Evolutionary conservation across 306 rosid genomes (phyloP), one percentile per base, ranked within the genome.

Genomic region (Prunus padus): DNA sequence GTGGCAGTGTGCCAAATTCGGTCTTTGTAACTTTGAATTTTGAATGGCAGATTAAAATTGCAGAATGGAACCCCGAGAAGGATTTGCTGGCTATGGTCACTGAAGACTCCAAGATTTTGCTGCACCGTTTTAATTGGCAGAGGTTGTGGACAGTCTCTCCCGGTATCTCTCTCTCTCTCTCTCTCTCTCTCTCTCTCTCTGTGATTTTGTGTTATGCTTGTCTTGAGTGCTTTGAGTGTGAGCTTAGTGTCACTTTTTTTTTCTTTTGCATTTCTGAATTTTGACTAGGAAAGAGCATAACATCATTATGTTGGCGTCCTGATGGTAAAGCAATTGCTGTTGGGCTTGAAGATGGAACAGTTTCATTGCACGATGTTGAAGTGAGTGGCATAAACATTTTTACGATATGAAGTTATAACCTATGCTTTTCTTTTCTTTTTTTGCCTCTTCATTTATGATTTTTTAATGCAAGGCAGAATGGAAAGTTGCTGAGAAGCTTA

Each of bases 61-160:
- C 98, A n/a, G 98, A 92, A 69, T 94, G 98, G 98, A 94, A 94
- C 75, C 98, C 97, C 0, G 98, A 94, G 85, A 94, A 94, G 83
- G 98, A 94, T 69, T 89, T 94, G 80, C 93, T 94, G n/a, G 98
- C 98, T 23, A 90, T 94, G 96, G 97, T 89, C 50, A 87, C 96
- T 0, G 92, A 92, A 61, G 98, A 94, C 82, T 94, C 96, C 54
- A 90, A 90, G 88, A 85, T 94, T 81, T 72, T 87, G 88, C 93
- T 94, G 19, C 98, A 94, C 84, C 98, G 98, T 60, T 94, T 94
- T 83, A 94, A 94, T 73, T 92, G 98, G 98, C 98, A 92, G 87
- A 90, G 97, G 44, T 75, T 94, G 75, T 92, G 98, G 98, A 94
- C 97, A 31, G 80, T 94, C 77, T 76, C 93, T 2, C 96, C 95